Percentiles rank a stretch among this genome's conserved stretches.
Conservation (phyloP, 306 rosid species). For the Medicago arabica region DNA sequence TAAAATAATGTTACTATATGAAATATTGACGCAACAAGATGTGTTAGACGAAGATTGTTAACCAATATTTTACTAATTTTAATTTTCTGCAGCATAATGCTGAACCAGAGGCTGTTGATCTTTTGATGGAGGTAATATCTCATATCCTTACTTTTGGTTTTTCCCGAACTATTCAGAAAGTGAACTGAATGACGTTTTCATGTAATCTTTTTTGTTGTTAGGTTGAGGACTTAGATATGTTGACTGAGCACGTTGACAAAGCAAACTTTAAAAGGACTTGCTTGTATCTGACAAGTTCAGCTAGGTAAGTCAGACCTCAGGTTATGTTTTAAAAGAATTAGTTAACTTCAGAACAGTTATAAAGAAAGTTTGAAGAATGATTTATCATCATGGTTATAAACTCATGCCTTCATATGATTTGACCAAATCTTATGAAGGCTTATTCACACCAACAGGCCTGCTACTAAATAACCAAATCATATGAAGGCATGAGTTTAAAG, state of each 20-base stretch:
- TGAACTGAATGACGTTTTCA: slow-evolving; percentile 22
- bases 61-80: slow-evolving; percentile 41
- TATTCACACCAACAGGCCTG: too few relatives aligned
- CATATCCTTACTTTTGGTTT: slow-evolving; percentile 5
- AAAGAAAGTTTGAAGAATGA: background rate
- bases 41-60: slow-evolving; percentile 2
- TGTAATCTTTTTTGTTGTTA: slow-evolving; percentile 44
- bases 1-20: background rate
- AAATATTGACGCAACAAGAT: background rate
- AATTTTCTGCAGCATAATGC: slow-evolving; percentile 88
- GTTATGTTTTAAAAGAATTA: slow-evolving; percentile 25
- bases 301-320: slow-evolving; percentile 57
- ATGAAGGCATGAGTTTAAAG: too few relatives aligned
- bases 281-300: slow-evolving; percentile 93
- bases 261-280: slow-evolving; percentile 94
- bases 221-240: slow-evolving; percentile 98
- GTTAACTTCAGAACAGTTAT: slow-evolving; percentile 8
- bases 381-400: background rate
- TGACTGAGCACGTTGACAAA: slow-evolving; percentile 82
- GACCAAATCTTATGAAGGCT: too few relatives aligned
- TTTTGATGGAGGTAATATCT: slow-evolving; percentile 86
- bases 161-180: slow-evolving; percentile 1
- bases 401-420: too few relatives aligned
- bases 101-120: slow-evolving; percentile 99
- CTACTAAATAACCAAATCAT: too few relatives aligned